Evolutionary conservation across 805 yeast species (phyloP).

Genomic region (Saccharomyces eubayanus): DNA sequence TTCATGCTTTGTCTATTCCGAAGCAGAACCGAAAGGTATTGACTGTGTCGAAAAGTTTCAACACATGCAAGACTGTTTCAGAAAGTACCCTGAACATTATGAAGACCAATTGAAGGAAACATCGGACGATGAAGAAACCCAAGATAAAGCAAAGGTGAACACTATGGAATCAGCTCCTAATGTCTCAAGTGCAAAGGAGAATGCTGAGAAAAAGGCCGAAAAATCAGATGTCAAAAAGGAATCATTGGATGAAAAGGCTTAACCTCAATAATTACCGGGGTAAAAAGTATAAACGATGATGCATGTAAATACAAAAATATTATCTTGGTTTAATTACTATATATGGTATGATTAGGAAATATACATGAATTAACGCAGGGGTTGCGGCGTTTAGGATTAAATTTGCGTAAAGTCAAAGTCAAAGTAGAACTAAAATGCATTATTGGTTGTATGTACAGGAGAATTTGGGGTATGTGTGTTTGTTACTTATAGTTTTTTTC

Average conservation of each 20-base stretch:
- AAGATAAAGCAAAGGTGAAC: background rate
- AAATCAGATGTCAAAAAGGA: background rate
- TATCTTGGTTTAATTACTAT: background rate
- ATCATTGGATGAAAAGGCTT: background rate
- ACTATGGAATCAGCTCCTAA: background rate
- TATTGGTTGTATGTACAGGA: slow-evolving; percentile 2
- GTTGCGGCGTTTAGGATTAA: background rate
- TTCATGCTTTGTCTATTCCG: slow-evolving; percentile 88
- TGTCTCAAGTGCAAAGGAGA: background rate
- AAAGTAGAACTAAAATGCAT: background rate
- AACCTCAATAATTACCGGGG: background rate
- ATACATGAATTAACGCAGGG: background rate
- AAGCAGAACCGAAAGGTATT: slow-evolving; percentile 90
- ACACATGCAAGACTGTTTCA: slow-evolving; percentile 90
- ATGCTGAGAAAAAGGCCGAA: background rate
- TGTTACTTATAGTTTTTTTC: slow-evolving; percentile 41
- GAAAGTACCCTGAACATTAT: slow-evolving; percentile 85
- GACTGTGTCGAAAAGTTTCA: slow-evolving; percentile 89
- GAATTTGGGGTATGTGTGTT: slow-evolving; percentile 8
- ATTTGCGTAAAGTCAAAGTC: background rate
- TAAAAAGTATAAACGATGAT: background rate
- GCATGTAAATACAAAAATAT: background rate
- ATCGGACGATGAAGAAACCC: slow-evolving; percentile 51
- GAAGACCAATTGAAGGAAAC: slow-evolving; percentile 66
- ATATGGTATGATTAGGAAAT: background rate